These are phyloP conservation scores for Athelia sp. DNA, from an alignment of 1,284 basidiomycete species.

Conservation along the genomic window DNA sequence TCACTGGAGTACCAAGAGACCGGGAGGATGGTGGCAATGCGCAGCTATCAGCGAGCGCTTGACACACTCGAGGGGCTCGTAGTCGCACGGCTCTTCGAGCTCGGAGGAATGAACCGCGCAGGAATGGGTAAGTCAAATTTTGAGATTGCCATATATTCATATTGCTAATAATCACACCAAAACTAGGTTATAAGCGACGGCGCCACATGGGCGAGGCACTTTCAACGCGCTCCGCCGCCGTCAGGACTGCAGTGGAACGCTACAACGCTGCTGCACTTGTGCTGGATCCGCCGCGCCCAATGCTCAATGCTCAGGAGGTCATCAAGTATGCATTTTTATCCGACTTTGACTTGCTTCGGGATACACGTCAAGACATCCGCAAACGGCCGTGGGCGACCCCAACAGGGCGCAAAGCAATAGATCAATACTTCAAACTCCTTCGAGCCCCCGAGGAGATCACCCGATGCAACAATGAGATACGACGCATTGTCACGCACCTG, in stretches of 20 bases:
- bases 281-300: constrained; percentile 14
- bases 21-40: constrained; percentile 8
- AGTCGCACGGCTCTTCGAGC: constrained; percentile 13
- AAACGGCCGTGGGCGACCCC: constrained; percentile 23
- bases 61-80: constrained; percentile 14
- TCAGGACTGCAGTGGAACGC: constrained; percentile 17
- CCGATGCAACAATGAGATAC: constrained; percentile 27
- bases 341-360: constrained; percentile 30
- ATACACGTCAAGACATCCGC: constrained; percentile 20
- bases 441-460: constrained; percentile 26
- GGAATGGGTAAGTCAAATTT: constrained; percentile 3
- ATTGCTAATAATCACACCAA: too few species aligned
- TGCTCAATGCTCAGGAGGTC: constrained; percentile 23
- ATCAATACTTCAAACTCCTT: constrained; percentile 20
- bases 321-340: constrained; percentile 22
- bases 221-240: constrained; percentile 15
- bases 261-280: constrained; percentile 20
- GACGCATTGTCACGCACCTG: too few species aligned
- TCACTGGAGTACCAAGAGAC: constrained; percentile 10
- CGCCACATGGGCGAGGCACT: constrained; percentile 21
- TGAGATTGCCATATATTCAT: too few species aligned
- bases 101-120: neutral
- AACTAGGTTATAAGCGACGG: constrained; percentile 23
- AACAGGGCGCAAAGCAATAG: constrained; percentile 15
- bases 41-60: constrained; percentile 7